Conservation (phyloP, 1,284 basidiomycete genomes). For the Irpex lacteus region DNA sequence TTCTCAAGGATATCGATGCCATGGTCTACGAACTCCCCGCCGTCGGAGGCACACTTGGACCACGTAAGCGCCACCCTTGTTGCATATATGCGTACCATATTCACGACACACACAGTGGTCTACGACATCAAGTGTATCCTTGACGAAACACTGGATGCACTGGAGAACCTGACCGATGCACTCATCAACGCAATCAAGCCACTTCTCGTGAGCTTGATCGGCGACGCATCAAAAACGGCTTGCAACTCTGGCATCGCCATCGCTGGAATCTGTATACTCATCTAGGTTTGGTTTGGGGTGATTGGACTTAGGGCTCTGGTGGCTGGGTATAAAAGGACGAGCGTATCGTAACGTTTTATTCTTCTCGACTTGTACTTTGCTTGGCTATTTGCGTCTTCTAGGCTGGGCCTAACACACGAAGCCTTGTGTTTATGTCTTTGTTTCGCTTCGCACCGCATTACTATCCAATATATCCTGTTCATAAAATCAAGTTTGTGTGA, state of each 20-base stretch:
- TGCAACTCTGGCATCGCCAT: slow-evolving; percentile 25
- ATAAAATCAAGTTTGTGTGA: not conserved
- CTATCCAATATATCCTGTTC: slow-evolving; percentile 2
- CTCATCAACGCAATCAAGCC: slow-evolving; percentile 41
- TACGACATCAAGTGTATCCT: slow-evolving; percentile 49
- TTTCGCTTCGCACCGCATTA: slow-evolving; percentile 13
- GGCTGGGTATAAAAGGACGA: slow-evolving; percentile 1
- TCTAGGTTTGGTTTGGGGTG: not conserved
- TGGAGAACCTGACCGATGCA: slow-evolving; percentile 49
- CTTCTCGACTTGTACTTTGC: slow-evolving; percentile 14
- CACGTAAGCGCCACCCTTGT: slow-evolving; percentile 40
- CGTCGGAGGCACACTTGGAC: slow-evolving; percentile 49
- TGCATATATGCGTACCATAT: not conserved
- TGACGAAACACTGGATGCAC: slow-evolving; percentile 41
- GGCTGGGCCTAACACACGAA: slow-evolving; percentile 24
- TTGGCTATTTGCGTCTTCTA: slow-evolving; percentile 5
- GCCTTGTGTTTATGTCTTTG: slow-evolving; percentile 20
- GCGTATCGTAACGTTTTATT: not conserved
- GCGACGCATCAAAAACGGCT: slow-evolving; percentile 20
- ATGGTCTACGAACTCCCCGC: slow-evolving; percentile 39
- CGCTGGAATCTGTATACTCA: slow-evolving; percentile 19
- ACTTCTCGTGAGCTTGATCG: slow-evolving; percentile 25
- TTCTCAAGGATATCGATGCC: slow-evolving; percentile 29
- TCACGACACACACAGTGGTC: slow-evolving; percentile 33
- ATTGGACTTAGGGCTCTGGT: not conserved